Percentiles rank a stretch among this genome's conserved stretches.
Conservation (phyloP, 306 rosid genomes). For the Fragaria nilgerrensis region DNA sequence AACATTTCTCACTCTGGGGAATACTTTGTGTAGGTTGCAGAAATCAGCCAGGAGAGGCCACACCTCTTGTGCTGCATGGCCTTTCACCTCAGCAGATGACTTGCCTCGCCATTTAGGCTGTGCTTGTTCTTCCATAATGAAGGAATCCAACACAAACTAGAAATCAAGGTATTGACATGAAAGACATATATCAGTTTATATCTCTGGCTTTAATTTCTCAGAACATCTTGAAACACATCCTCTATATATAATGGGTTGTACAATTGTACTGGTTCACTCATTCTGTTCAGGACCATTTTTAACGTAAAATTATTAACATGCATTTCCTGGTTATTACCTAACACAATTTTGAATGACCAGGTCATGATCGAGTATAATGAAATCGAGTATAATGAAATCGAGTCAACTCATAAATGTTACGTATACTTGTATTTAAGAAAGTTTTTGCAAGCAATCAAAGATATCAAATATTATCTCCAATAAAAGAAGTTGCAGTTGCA, state of each 20-base stretch:
- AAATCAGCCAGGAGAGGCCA: conserved; percentile 60
- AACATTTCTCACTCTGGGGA: conserved; percentile 46
- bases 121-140: background rate
- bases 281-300: background rate
- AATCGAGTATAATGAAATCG: background rate
- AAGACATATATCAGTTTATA: background rate
- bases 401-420: background rate
- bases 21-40: conserved; percentile 59
- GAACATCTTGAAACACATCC: background rate
- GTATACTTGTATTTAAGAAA: no score
- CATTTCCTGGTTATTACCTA: background rate
- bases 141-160: background rate
- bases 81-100: background rate
- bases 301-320: background rate
- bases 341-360: background rate
- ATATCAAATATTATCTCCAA: no score
- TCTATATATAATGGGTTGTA: background rate
- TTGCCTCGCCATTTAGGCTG: conserved; percentile 3
- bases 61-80: background rate
- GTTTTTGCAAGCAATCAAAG: background rate
- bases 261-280: background rate
- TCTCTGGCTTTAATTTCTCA: background rate
- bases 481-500: no score
- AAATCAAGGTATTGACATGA: background rate
- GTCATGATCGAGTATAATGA: background rate